Evolutionary conservation across 192 early-diverging fungal species (phyloP).

Genomic region (Umbelopsis isabellina): DNA sequence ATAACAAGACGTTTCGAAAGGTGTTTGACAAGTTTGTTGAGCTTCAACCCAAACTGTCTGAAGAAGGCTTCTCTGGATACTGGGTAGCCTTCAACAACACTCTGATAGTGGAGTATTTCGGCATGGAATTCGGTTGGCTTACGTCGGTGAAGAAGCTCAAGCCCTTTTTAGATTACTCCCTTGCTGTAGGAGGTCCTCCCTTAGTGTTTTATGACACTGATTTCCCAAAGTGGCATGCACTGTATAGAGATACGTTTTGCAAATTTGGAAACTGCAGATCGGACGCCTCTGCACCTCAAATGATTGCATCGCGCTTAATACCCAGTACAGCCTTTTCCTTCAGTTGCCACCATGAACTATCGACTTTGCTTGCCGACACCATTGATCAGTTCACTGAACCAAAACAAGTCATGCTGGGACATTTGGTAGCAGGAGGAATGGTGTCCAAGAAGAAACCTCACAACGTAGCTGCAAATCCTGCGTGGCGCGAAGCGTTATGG

Average conservation of each 20-base stretch:
- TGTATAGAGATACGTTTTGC: neutral
- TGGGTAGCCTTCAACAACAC: neutral
- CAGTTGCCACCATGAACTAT: too few species aligned
- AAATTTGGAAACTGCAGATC: neutral
- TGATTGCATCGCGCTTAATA: slow-evolving; percentile 42
- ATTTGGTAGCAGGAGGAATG: neutral
- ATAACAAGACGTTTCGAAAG: neutral
- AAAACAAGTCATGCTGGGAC: neutral
- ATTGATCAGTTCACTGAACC: neutral
- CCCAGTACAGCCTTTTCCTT: slow-evolving; percentile 32
- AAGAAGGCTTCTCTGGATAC: slow-evolving; percentile 2
- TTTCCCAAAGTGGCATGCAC: neutral
- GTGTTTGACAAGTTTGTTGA: slow-evolving; percentile 1
- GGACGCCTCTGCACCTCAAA: neutral
- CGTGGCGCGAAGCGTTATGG: slow-evolving; percentile 9
- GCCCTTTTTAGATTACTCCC: neutral
- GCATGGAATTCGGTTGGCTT: neutral
- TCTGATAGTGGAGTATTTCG: neutral
- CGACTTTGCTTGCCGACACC: neutral
- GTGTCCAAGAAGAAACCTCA: neutral
- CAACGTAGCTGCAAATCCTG: slow-evolving; percentile 3
- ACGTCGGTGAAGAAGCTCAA: neutral
- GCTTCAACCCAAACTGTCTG: slow-evolving; percentile 9
- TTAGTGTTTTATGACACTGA: neutral
- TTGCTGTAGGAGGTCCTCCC: neutral